phyloP scores from a whole-genome alignment of 2,329 filamentous ascomycete species.

The Colletotrichum eleusines region DNA sequence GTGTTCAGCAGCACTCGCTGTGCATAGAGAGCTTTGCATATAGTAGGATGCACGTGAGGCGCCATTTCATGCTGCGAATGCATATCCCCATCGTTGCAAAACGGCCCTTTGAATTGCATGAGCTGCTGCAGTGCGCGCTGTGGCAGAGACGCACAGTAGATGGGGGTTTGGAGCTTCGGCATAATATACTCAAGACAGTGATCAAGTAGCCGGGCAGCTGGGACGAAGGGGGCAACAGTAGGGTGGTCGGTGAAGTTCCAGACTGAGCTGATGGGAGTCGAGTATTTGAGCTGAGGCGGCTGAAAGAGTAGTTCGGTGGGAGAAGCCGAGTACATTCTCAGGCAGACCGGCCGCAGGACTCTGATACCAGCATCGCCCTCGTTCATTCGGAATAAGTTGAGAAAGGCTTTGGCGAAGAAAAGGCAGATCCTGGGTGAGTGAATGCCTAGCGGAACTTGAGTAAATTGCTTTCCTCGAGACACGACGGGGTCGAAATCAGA shows the following conservation, averaged over 20 bases:
- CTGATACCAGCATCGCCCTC: conserved; percentile 34
- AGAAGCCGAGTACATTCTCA: conserved; percentile 5
- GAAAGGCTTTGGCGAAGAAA: conserved; percentile 10
- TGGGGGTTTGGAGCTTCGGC: conserved; percentile 15
- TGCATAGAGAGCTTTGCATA: too few relatives aligned
- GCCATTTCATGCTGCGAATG: background rate
- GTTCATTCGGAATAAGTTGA: conserved; percentile 13
- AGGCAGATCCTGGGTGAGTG: conserved; percentile 20
- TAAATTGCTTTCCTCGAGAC: conserved; percentile 18
- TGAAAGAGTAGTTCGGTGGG: background rate
- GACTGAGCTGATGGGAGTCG: conserved; percentile 18
- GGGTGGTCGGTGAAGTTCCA: conserved; percentile 30
- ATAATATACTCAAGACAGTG: conserved; percentile 1
- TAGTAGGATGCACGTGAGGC: conserved; percentile 2
- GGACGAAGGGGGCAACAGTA: background rate
- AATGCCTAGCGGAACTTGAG: conserved; percentile 4
- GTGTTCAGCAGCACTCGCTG: background rate
- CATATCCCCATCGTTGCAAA: background rate
- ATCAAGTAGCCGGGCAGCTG: conserved; percentile 1
- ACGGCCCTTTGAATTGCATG: conserved; percentile 1
- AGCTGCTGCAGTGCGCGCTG: conserved; percentile 13
- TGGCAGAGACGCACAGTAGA: conserved; percentile 11
- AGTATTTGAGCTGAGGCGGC: background rate
- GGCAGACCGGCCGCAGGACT: conserved; percentile 4
- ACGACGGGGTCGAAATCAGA: conserved; percentile 32